Conservation (phyloP, 1,284 basidiomycete species). For the Fomes fomentarius region DNA sequence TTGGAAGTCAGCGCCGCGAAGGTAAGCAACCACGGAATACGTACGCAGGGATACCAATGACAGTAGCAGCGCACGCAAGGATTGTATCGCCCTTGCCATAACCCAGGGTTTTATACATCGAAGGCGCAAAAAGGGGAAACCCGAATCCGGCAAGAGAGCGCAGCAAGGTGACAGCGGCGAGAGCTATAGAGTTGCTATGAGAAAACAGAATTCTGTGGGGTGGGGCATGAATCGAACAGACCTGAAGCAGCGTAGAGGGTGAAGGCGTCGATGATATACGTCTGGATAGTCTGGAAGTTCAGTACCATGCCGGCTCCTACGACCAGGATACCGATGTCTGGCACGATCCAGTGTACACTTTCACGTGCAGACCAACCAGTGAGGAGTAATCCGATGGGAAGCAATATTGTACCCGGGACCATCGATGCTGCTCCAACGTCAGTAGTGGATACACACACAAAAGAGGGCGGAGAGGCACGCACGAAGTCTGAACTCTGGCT, state of each 20-base stretch:
- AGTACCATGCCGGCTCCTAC: constrained; percentile 59
- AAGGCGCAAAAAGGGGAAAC: constrained; percentile 69
- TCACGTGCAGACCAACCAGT: constrained; percentile 67
- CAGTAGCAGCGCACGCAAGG: constrained; percentile 56
- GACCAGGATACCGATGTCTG: constrained; percentile 63
- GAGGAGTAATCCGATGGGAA: constrained; percentile 64
- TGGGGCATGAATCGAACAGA: too few species aligned
- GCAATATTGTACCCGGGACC: constrained; percentile 55
- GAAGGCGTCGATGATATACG: constrained; percentile 70
- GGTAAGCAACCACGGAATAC: constrained; percentile 28
- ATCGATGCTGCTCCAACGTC: constrained; percentile 49
- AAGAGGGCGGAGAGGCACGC: neutral
- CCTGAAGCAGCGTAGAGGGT: constrained; percentile 67
- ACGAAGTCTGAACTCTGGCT: constrained; percentile 55
- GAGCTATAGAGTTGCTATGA: too few species aligned
- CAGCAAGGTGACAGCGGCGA: constrained; percentile 59
- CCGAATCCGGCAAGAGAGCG: constrained; percentile 66
- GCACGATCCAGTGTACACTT: constrained; percentile 64
- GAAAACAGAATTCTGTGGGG: too few species aligned
- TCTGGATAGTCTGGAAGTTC: constrained; percentile 60
- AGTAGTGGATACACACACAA: too few species aligned
- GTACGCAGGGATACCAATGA: constrained; percentile 66
- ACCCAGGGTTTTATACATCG: constrained; percentile 67
- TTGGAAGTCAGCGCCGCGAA: too few species aligned
- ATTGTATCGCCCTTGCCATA: constrained; percentile 70